These are phyloP conservation scores for Leptographium lundbergii DNA, from an alignment of 2,329 filamentous ascomycete genomes.

Conservation along the genomic window DNA sequence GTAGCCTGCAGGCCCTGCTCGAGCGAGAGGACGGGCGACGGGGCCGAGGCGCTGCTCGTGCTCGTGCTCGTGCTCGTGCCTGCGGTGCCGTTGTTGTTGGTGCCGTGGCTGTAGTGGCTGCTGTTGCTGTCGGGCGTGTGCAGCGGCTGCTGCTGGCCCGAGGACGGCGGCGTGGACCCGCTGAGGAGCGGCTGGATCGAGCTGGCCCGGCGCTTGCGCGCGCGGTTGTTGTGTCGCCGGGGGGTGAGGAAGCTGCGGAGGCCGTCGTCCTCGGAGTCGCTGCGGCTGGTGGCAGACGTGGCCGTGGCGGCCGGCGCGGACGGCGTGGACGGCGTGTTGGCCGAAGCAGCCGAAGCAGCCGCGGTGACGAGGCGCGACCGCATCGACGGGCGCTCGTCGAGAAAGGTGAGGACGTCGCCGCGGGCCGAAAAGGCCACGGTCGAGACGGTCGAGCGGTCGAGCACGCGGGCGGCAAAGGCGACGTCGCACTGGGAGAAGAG, in stretches of 20 bases:
- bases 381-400: conserved; percentile 45
- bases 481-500: conserved; percentile 53
- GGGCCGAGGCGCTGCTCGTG: neutral
- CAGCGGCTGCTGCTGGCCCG: conserved; percentile 14
- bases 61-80: neutral
- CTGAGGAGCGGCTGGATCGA: conserved; percentile 29
- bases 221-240: conserved; percentile 27
- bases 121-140: neutral
- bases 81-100: neutral
- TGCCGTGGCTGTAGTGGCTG: neutral
- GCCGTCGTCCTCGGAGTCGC: conserved; percentile 54
- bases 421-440: conserved; percentile 46
- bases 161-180: conserved; percentile 28
- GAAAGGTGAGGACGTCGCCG: conserved; percentile 47
- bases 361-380: conserved; percentile 15
- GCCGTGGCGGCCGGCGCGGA: conserved; percentile 16
- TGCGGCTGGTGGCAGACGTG: conserved; percentile 35
- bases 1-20: conserved; percentile 47
- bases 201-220: conserved; percentile 27
- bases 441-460: conserved; percentile 50
- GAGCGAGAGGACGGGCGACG: conserved; percentile 27
- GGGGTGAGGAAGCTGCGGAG: conserved; percentile 44
- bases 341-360: neutral
- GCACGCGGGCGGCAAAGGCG: conserved; percentile 47
- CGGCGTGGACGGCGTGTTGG: conserved; percentile 10